Evolutionary conservation across 768 basidiomycete genomes (phyloP).

Genomic region (Leccinum arenicola): DNA sequence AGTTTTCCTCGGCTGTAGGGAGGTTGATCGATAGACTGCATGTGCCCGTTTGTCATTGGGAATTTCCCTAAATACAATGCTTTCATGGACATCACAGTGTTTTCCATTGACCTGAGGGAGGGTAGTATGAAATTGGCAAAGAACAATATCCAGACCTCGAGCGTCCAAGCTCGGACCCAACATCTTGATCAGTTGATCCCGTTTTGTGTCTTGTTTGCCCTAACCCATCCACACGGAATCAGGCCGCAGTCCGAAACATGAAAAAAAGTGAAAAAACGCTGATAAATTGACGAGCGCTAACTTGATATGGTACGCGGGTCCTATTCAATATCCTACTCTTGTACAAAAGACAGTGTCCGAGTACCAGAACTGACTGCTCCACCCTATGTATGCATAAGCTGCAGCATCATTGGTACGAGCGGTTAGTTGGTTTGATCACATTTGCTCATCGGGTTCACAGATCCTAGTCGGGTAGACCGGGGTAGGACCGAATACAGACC

Average conservation of each 20-base stretch:
- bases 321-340: neutral
- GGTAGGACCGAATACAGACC: neutral
- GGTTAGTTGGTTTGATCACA: neutral
- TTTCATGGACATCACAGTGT: neutral
- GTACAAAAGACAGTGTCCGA: neutral
- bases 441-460: neutral
- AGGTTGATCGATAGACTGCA: conserved; percentile 31
- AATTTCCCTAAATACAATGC: neutral
- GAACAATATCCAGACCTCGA: neutral
- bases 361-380: neutral
- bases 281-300: neutral
- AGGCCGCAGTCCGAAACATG: neutral
- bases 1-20: conserved; percentile 9
- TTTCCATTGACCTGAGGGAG: neutral
- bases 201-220: neutral
- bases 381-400: too few relatives aligned
- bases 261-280: neutral
- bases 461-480: too few relatives aligned
- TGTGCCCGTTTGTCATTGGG: neutral
- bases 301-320: neutral
- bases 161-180: neutral
- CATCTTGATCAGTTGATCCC: neutral
- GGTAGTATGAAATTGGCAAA: neutral
- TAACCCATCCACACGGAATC: neutral
- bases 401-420: too few relatives aligned